Evolutionary conservation across 2,329 filamentous ascomycete species (phyloP).

Genomic region (Hypoxylon sp.): DNA sequence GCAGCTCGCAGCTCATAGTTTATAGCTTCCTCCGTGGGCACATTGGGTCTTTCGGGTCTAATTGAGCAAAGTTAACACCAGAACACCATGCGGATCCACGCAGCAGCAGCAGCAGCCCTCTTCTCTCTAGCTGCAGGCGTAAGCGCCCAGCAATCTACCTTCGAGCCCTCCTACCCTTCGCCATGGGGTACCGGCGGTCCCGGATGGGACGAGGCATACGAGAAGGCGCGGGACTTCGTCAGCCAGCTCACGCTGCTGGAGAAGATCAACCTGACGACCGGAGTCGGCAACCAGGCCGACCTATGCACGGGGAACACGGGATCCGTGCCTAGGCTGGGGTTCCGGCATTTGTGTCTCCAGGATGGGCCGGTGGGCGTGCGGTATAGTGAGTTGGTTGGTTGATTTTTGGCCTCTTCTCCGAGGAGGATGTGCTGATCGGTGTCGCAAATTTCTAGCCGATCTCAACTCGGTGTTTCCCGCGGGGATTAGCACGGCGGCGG

Average conservation of each 20-base stretch:
- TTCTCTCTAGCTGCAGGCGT: constrained; percentile 13
- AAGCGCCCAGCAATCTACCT: constrained; percentile 24
- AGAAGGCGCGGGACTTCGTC: constrained; percentile 71
- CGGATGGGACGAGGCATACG: constrained; percentile 69
- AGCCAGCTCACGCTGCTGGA: constrained; percentile 73
- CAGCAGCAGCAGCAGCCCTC: background rate
- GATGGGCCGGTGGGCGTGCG: constrained; percentile 77
- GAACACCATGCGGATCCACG: constrained; percentile 15
- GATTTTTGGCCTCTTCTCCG: background rate
- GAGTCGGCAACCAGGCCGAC: constrained; percentile 63
- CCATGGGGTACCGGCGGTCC: constrained; percentile 40
- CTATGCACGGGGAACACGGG: constrained; percentile 50
- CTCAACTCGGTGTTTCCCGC: constrained; percentile 75
- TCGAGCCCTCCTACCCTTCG: constrained; percentile 39
- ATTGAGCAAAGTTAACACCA: background rate
- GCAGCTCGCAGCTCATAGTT: too few species aligned
- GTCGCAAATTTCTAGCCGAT: constrained; percentile 53
- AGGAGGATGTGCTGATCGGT: constrained; percentile 6
- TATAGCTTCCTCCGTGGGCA: background rate
- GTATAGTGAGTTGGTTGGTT: constrained; percentile 48
- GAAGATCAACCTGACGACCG: constrained; percentile 80
- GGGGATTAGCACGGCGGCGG: constrained; percentile 75
- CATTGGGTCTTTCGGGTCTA: background rate
- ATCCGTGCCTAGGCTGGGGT: constrained; percentile 63
- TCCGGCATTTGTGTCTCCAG: constrained; percentile 71